Conservation (phyloP, 139 green algal species). For the Trebouxia sp. region DNA sequence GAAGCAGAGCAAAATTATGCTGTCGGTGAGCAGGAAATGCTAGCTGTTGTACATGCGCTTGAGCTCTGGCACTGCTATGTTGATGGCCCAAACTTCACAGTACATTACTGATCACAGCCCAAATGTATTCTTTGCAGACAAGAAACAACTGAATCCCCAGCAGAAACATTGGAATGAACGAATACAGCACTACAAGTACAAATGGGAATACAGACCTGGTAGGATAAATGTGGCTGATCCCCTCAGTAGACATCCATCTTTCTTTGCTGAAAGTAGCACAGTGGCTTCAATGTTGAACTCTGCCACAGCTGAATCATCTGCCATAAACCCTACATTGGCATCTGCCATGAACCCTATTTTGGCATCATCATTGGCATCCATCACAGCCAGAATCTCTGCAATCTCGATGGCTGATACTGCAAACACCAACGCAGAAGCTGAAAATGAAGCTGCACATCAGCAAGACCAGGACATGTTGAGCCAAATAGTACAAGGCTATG, state of each 20-base stretch:
- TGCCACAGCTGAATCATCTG: too few relatives aligned
- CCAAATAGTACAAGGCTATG: not conserved
- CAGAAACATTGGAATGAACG: slow-evolving; percentile 23
- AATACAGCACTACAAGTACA: slow-evolving; percentile 6
- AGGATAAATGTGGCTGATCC: slow-evolving; percentile 30
- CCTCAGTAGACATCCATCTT: slow-evolving; percentile 14
- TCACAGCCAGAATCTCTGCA: slow-evolving; percentile 7
- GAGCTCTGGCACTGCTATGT: too few relatives aligned
- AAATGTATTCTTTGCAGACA: slow-evolving; percentile 19
- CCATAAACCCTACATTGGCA: slow-evolving; percentile 1
- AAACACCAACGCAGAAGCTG: slow-evolving; percentile 11
- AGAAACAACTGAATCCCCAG: not conserved
- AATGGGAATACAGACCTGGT: slow-evolving; percentile 32
- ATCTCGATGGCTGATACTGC: not conserved
- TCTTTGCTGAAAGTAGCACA: not conserved
- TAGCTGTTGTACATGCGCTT: too few relatives aligned
- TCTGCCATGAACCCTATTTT: too few relatives aligned
- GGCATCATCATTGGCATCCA: not conserved
- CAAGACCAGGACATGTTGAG: not conserved
- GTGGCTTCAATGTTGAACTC: too few relatives aligned
- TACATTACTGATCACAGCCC: slow-evolving; percentile 40
- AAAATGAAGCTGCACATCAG: not conserved
- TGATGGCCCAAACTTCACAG: slow-evolving; percentile 5
- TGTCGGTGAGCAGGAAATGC: slow-evolving; percentile 35
- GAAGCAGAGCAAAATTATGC: slow-evolving; percentile 39